phyloP scores from a whole-genome alignment of 2,329 filamentous ascomycete species.

The Phialocephala sp. region DNA sequence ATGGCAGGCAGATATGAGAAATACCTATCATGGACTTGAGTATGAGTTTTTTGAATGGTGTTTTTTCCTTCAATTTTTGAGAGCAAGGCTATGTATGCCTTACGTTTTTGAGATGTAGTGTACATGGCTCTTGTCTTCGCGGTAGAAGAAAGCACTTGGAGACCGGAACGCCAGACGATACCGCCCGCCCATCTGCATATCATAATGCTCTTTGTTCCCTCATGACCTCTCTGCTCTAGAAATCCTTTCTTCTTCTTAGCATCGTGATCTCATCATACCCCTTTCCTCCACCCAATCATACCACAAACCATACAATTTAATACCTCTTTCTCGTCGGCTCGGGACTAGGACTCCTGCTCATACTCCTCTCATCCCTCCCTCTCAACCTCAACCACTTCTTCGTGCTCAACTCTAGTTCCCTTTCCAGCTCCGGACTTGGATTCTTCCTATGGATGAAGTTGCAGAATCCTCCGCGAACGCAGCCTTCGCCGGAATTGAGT shows the following conservation, averaged over 20 bases:
- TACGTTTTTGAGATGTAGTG: not conserved
- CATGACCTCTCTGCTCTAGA: not conserved
- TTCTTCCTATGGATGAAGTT: constrained; percentile 99
- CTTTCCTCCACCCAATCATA: not conserved
- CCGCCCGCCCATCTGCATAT: constrained; percentile 13
- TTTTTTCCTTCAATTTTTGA: not conserved
- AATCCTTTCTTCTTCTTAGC: not conserved
- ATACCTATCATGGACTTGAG: constrained; percentile 12
- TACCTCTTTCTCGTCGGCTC: constrained; percentile 78
- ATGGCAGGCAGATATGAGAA: constrained; percentile 8
- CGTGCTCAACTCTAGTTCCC: constrained; percentile 84
- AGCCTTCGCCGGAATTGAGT: constrained; percentile 92
- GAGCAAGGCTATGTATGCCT: not conserved
- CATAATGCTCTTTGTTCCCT: not conserved
- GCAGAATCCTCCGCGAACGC: constrained; percentile 95
- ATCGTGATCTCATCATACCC: not conserved
- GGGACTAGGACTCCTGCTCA: constrained; percentile 82
- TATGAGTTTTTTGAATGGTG: not conserved
- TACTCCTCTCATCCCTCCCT: constrained; percentile 83
- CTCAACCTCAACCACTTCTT: constrained; percentile 95
- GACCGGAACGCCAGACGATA: constrained; percentile 31
- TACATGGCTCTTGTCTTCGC: constrained; percentile 6
- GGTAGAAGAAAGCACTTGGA: constrained; percentile 10
- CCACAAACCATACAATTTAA: constrained; percentile 43
- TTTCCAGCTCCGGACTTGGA: constrained; percentile 84